Conservation (phyloP, 805 yeast species). For the Saturnispora bothae region DNA sequence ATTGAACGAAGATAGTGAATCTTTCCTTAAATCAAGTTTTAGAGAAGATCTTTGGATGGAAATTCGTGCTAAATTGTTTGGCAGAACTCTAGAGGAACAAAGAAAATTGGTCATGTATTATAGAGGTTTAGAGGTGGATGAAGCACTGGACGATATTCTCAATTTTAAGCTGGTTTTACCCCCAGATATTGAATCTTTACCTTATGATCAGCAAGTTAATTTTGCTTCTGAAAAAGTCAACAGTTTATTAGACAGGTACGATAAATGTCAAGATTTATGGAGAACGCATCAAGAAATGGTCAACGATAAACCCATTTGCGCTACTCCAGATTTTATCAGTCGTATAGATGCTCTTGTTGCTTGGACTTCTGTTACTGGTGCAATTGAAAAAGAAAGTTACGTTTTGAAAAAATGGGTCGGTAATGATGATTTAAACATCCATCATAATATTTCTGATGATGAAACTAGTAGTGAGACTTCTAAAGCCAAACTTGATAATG, state of each 20-base stretch:
- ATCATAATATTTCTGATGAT: slow-evolving; percentile 10
- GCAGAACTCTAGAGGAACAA: slow-evolving; percentile 75
- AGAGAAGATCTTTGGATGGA: slow-evolving; percentile 82
- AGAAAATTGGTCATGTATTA: slow-evolving; percentile 54
- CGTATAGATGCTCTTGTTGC: slow-evolving; percentile 71
- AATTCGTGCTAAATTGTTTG: slow-evolving; percentile 68
- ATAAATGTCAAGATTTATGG: slow-evolving; percentile 68
- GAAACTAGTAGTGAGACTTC: background rate
- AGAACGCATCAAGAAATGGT: slow-evolving; percentile 68
- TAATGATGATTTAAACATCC: slow-evolving; percentile 63
- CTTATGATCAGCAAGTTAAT: slow-evolving; percentile 19
- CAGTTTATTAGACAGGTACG: slow-evolving; percentile 47
- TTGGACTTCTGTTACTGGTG: slow-evolving; percentile 69
- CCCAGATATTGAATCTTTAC: slow-evolving; percentile 14
- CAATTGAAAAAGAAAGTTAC: slow-evolving; percentile 51
- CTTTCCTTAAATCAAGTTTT: slow-evolving; percentile 41
- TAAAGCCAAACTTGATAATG: too few relatives aligned
- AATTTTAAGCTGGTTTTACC: slow-evolving; percentile 47
- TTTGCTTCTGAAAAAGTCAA: slow-evolving; percentile 42
- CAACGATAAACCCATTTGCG: slow-evolving; percentile 63
- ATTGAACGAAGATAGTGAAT: slow-evolving; percentile 32
- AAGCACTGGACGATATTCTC: slow-evolving; percentile 56
- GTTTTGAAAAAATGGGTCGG: slow-evolving; percentile 75
- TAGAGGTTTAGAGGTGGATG: slow-evolving; percentile 57
- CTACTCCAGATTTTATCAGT: slow-evolving; percentile 49